phyloP scores from a whole-genome alignment of 2,329 filamentous ascomycete genomes.

The Colletotrichum sp. region DNA sequence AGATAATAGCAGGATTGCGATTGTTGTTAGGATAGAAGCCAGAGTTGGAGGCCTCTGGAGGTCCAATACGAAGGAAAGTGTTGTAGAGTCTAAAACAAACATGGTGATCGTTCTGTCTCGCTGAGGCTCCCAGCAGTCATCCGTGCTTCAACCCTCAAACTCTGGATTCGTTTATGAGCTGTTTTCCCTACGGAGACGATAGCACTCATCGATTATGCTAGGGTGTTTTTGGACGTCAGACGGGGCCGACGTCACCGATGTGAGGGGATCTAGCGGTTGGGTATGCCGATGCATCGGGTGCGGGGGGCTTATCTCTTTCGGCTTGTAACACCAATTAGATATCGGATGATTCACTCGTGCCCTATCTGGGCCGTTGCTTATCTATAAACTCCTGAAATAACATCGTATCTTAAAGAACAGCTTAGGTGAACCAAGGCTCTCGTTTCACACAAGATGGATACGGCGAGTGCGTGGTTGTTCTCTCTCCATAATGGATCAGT shows the following conservation, averaged over 20 bases:
- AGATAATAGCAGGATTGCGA: not conserved
- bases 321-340: not conserved
- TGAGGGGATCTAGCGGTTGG: not conserved
- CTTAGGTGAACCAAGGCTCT: too few relatives aligned
- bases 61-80: not conserved
- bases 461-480: too few relatives aligned
- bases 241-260: not conserved
- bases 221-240: not conserved
- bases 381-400: not conserved
- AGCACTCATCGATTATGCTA: not conserved
- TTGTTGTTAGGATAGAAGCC: not conserved
- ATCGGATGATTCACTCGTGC: not conserved
- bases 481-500: accelerated
- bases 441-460: too few relatives aligned
- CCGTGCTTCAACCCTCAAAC: not conserved
- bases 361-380: not conserved
- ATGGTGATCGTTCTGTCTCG: not conserved
- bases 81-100: not conserved
- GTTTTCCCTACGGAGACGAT: not conserved
- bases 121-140: not conserved
- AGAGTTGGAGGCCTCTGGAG: not conserved
- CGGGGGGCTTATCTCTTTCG: not conserved
- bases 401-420: not conserved
- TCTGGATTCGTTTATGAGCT: not conserved
- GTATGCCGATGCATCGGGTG: not conserved